Evolutionary conservation across 108 stramenopile species (phyloP).

Genomic region (Cyclotella distinguenda): DNA sequence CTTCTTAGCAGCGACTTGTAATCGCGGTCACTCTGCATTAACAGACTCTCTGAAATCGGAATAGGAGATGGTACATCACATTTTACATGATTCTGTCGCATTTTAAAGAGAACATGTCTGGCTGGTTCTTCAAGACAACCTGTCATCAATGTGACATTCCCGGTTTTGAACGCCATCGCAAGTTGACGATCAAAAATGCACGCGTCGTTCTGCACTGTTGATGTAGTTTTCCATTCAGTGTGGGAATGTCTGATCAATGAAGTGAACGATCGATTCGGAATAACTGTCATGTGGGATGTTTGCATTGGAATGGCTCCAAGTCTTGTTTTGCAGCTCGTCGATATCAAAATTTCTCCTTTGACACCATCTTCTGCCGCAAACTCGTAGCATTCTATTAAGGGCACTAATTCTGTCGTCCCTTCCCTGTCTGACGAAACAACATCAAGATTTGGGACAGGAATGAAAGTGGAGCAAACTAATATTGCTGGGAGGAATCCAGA

Average conservation of each 20-base stretch:
- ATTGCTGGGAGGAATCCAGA: slow-evolving; percentile 12
- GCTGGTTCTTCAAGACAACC: slow-evolving; percentile 22
- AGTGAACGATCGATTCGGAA: background rate
- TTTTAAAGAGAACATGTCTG: slow-evolving; percentile 31
- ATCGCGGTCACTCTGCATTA: slow-evolving; percentile 14
- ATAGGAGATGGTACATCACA: slow-evolving; percentile 26
- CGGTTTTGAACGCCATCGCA: slow-evolving; percentile 24
- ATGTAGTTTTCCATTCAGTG: background rate
- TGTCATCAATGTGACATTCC: background rate
- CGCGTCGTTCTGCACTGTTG: background rate
- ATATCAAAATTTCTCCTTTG: slow-evolving; percentile 22
- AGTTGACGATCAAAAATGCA: slow-evolving; percentile 7
- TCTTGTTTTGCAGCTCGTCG: background rate
- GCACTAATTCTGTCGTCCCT: background rate
- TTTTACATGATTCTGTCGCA: slow-evolving; percentile 7
- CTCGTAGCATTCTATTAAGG: slow-evolving; percentile 14
- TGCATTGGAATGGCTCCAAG: background rate
- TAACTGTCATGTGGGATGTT: background rate
- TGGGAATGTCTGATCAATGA: background rate
- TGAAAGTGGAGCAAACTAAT: slow-evolving; percentile 13
- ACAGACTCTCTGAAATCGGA: slow-evolving; percentile 13
- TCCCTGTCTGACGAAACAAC: background rate
- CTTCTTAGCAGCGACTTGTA: slow-evolving; percentile 9
- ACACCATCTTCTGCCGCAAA: slow-evolving; percentile 13
- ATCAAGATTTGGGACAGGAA: slow-evolving; percentile 2